Conservation (phyloP, 805 yeast genomes). For the Metschnikowia shivogae region DNA sequence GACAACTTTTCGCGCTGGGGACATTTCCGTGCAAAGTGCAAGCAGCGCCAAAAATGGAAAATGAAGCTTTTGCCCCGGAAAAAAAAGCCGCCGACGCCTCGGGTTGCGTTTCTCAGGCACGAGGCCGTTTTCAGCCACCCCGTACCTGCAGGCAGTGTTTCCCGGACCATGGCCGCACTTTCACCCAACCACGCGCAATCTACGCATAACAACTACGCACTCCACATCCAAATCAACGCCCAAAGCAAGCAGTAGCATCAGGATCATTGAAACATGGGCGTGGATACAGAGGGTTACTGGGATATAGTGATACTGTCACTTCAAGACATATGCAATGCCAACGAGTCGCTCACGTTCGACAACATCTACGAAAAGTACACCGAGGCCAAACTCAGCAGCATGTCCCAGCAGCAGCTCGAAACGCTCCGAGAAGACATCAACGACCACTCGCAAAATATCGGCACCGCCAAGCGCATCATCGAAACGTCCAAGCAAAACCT, state of each 20-base stretch:
- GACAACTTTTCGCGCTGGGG: too few species aligned
- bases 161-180: too few species aligned
- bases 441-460: constrained; percentile 56
- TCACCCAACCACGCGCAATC: too few species aligned
- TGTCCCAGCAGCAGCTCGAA: constrained; percentile 37
- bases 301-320: constrained; percentile 60
- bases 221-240: background rate
- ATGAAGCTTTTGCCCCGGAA: too few species aligned
- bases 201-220: too few species aligned
- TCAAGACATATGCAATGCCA: constrained; percentile 63
- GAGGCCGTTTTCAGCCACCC: too few species aligned
- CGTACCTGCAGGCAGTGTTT: too few species aligned
- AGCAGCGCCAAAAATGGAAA: too few species aligned
- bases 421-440: constrained; percentile 37
- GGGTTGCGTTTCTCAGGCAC: too few species aligned
- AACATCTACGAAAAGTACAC: constrained; percentile 26
- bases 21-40: too few species aligned
- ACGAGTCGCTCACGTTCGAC: constrained; percentile 53
- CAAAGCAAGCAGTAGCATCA: background rate
- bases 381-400: constrained; percentile 23
- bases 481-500: constrained; percentile 45
- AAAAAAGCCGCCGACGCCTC: too few species aligned
- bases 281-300: constrained; percentile 59
- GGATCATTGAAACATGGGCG: constrained; percentile 2
- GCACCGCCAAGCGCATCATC: constrained; percentile 41